Conservation (phyloP, 192 early-diverging fungal genomes). For the Rhizophagus prolifer region DNA sequence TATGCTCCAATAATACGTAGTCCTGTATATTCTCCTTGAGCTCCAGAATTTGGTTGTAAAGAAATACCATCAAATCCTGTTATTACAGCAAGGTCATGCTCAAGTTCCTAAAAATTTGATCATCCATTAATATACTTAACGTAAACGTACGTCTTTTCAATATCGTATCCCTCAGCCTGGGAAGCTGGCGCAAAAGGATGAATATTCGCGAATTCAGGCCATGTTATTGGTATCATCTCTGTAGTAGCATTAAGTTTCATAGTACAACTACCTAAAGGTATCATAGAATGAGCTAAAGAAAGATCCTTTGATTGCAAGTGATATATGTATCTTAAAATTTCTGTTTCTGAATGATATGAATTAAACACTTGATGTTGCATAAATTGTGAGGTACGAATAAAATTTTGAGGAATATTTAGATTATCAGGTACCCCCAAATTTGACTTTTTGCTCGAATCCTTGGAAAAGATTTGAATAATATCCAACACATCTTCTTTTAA, state of each 20-base stretch:
- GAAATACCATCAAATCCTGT: conserved; percentile 94
- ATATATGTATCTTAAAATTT: conserved; percentile 96
- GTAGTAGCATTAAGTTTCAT: conserved; percentile 99
- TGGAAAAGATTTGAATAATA: conserved; percentile 74
- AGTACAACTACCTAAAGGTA: conserved; percentile 97
- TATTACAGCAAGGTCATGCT: conserved; percentile 83
- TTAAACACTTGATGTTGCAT: conserved; percentile 94
- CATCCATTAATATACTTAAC: not conserved
- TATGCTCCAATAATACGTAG: conserved; percentile 93
- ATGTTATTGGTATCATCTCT: conserved; percentile 99
- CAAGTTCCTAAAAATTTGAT: conserved; percentile 64
- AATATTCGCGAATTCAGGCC: conserved; percentile 93
- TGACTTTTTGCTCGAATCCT: conserved; percentile 53
- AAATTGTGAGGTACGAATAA: conserved; percentile 74
- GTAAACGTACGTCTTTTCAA: conserved; percentile 21
- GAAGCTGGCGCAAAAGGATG: conserved; percentile 96
- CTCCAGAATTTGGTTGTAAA: conserved; percentile 98
- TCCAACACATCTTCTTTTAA: conserved; percentile 77
- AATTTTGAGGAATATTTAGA: conserved; percentile 57
- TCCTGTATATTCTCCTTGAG: conserved; percentile 99
- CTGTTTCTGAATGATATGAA: conserved; percentile 95
- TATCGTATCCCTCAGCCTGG: conserved; percentile 91
- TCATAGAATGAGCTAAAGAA: conserved; percentile 98
- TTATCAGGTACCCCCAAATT: conserved; percentile 42
- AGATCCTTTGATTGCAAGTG: conserved; percentile 97